Base-by-base conservation (phyloP, 148 eudicot genomes). In the Vaccinium darrowii region DNA sequence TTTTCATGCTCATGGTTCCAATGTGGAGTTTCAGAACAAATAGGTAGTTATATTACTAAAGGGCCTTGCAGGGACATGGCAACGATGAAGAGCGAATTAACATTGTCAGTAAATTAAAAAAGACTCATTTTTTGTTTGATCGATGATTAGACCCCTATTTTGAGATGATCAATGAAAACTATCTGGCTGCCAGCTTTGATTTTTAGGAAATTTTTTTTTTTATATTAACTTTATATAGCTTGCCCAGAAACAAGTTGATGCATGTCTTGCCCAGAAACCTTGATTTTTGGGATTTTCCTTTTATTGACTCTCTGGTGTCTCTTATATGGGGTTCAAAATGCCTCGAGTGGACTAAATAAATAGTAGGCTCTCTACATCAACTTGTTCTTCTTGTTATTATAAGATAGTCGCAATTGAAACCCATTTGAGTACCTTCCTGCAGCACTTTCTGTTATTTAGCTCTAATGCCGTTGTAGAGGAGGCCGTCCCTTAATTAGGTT, bases 1-100 rank as follows among this genome's bases (percentile, higher is more conserved):
- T 4, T 36, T 72, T 27, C 47, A 33, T 16, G 23, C 23, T 19
- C 23, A 75, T 43, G 13, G 25, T 19, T 75, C 23, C 78, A 75
- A 43, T 16, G 52, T 75, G 53, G 76, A 36, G 76, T 30, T 36
- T 25, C 8, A 36, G 36, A 18, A 7, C 30, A 13, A 7, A 30
- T 30, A n/a, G n/a, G n/a, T n/a, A 43, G 21, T 30, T 30, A 30
- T 75, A 43, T 21, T 21, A 47, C 18, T 47, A 43, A 27, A 75
- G 52, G 78, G 53, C 78, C 78, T 47, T 75, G 50, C 23, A 39
- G 47, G n/a, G n/a, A n/a, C n/a, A n/a, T n/a, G n/a, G n/a, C n/a
- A n/a, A n/a, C n/a, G n/a, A n/a, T n/a, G n/a, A n/a, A n/a, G n/a
- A n/a, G n/a, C n/a, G n/a, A n/a, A n/a, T n/a, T n/a, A n/a, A n/a